Percentiles rank a stretch among this genome's conserved stretches.
phyloP scores from a whole-genome alignment of 2,329 filamentous ascomycete species.

The Ophiostoma sp. region DNA sequence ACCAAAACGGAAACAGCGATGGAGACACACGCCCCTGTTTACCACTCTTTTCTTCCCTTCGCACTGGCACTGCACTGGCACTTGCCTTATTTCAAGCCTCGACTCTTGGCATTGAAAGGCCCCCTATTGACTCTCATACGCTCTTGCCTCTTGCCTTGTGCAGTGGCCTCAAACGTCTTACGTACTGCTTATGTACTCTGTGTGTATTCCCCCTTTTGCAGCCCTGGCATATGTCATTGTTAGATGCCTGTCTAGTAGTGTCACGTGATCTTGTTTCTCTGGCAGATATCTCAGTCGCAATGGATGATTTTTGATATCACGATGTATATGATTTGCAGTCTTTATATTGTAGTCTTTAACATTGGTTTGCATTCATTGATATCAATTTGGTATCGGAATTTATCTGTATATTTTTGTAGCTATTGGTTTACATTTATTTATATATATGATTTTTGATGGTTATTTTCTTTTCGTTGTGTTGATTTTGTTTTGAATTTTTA shows the following conservation, averaged over 20 bases:
- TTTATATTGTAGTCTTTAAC: neutral
- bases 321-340: neutral
- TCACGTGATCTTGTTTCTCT: neutral
- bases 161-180: conserved; percentile 3
- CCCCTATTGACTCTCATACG: neutral
- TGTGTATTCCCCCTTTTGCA: neutral
- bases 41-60: neutral
- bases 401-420: too few species aligned
- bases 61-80: neutral
- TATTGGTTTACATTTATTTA: neutral
- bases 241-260: neutral
- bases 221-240: neutral
- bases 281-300: neutral
- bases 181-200: neutral
- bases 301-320: neutral
- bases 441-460: neutral
- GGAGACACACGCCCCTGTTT: neutral
- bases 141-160: neutral
- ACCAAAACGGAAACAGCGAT: conserved; percentile 5
- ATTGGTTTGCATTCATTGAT: too few species aligned
- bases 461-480: neutral
- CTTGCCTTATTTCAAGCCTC: conserved; percentile 3
- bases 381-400: too few species aligned
- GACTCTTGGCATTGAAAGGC: neutral
- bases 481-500: neutral